Evolutionary conservation across 2,329 filamentous ascomycete genomes (phyloP).

Genomic region (Pseudocercospora fijiensis): DNA sequence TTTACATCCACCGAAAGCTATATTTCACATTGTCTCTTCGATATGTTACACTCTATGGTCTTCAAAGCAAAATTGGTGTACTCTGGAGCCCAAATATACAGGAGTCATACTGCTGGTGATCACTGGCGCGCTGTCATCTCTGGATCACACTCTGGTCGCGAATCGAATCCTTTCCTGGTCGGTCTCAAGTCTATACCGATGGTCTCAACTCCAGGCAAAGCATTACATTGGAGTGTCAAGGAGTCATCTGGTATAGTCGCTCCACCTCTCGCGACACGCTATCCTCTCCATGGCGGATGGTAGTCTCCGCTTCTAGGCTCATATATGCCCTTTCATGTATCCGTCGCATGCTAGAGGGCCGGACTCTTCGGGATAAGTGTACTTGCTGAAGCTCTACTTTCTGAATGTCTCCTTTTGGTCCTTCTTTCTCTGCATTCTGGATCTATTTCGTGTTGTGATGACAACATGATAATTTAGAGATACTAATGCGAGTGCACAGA

Average conservation of each 20-base stretch:
- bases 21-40: background rate
- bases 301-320: background rate
- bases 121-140: background rate
- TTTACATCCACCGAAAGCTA: background rate
- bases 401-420: background rate
- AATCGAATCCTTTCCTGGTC: background rate
- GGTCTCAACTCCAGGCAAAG: background rate
- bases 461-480: background rate
- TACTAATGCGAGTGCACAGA: background rate
- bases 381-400: background rate
- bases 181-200: background rate
- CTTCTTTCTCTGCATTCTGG: background rate
- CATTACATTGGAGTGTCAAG: background rate
- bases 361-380: background rate
- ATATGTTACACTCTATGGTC: background rate
- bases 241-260: background rate
- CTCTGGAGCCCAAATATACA: background rate
- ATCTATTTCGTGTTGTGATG: background rate
- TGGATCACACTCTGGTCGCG: background rate
- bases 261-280: background rate
- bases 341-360: background rate
- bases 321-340: background rate
- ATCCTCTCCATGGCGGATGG: background rate
- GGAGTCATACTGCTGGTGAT: background rate
- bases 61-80: background rate